A percentile compares a stretch with the other conserved stretches of the same genome.
phyloP scores from a whole-genome alignment of 2,329 filamentous ascomycete species.

The Penicillium sp. region DNA sequence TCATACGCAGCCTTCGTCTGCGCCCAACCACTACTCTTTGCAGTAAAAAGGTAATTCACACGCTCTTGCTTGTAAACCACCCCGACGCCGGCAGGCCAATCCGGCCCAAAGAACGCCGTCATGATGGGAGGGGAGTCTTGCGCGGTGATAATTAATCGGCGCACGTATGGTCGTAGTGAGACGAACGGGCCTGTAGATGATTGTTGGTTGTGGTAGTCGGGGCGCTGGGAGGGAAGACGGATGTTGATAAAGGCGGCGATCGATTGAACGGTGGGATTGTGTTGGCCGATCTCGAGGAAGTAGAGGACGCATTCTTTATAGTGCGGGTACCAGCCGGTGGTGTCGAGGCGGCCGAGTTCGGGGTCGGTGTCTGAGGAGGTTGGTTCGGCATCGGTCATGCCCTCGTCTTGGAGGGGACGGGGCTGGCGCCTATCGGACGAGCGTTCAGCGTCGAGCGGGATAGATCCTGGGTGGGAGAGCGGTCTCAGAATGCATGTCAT shows the following conservation, averaged over 20 bases:
- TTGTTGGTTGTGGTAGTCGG: constrained; percentile 9
- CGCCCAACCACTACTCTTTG: constrained; percentile 88
- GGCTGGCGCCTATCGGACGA: constrained; percentile 26
- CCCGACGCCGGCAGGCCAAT: constrained; percentile 78
- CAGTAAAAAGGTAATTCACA: constrained; percentile 90
- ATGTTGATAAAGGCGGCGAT: constrained; percentile 92
- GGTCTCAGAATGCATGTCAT: constrained; percentile 63
- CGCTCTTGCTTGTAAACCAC: constrained; percentile 84
- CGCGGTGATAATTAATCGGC: constrained; percentile 89
- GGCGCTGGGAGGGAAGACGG: constrained; percentile 77
- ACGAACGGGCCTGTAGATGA: constrained; percentile 44
- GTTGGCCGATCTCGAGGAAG: constrained; percentile 86
- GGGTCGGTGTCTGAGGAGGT: constrained; percentile 12
- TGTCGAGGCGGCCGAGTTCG: constrained; percentile 53
- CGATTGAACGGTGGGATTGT: constrained; percentile 76
- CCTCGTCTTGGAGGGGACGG: constrained; percentile 10
- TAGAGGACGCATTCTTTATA: constrained; percentile 84
- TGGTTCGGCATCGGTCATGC: constrained; percentile 11
- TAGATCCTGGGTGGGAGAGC: constrained; percentile 24
- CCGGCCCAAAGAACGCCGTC: constrained; percentile 88
- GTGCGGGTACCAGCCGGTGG: constrained; percentile 87
- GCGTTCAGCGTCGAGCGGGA: constrained; percentile 32
- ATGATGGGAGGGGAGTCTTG: constrained; percentile 83
- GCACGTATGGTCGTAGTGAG: constrained; percentile 81
- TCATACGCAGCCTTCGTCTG: constrained; percentile 89